A percentile compares a stretch with the other conserved stretches of the same genome.
phyloP scores from a whole-genome alignment of 2,329 filamentous ascomycete genomes.

The Aspergillus ustus region DNA sequence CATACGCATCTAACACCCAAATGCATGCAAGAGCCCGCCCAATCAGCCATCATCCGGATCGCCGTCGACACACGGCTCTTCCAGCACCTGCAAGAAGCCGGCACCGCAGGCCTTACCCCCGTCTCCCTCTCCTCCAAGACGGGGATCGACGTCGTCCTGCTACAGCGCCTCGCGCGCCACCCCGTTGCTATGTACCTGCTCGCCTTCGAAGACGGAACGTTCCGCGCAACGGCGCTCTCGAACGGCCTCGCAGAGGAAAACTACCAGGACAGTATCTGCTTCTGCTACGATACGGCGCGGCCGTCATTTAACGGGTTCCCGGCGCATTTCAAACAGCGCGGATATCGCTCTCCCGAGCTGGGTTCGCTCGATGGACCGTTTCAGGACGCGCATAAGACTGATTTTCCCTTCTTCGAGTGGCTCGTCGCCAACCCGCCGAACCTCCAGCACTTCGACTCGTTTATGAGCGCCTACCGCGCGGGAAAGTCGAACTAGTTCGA shows the following conservation, averaged over 20 bases:
- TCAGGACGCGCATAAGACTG: constrained; percentile 41
- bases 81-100: constrained; percentile 35
- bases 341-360: constrained; percentile 33
- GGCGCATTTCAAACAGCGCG: constrained; percentile 36
- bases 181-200: constrained; percentile 46
- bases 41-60: constrained; percentile 42
- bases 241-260: constrained; percentile 40
- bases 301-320: constrained; percentile 41
- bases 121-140: constrained; percentile 36
- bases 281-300: constrained; percentile 44
- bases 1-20: not conserved
- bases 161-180: constrained; percentile 42
- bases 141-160: constrained; percentile 33
- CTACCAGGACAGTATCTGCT: constrained; percentile 42
- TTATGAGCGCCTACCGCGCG: constrained; percentile 45
- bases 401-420: constrained; percentile 45
- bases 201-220: constrained; percentile 27
- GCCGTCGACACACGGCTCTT: constrained; percentile 44
- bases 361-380: constrained; percentile 40
- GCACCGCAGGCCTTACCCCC: constrained; percentile 28
- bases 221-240: constrained; percentile 36
- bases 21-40: constrained; percentile 27
- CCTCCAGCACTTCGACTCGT: constrained; percentile 40
- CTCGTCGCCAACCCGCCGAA: constrained; percentile 42
- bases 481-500: constrained; percentile 46